Evolutionary conservation across 2,329 filamentous ascomycete genomes (phyloP), one percentile per base, ranked within the genome.

Genomic region (Trichoderma simmonsii): DNA sequence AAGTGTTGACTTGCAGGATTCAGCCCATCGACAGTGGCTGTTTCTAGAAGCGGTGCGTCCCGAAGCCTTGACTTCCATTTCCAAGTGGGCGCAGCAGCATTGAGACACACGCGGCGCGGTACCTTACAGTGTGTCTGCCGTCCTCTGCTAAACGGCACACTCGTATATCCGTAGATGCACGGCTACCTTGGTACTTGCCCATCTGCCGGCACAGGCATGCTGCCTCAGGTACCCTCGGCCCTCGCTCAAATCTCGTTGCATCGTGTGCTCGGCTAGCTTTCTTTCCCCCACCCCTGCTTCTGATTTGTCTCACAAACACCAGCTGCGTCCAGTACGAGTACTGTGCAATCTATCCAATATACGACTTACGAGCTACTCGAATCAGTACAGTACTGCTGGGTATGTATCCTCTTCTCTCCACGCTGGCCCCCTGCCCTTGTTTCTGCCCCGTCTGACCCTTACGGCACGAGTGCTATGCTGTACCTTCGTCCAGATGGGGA

Each of bases 41-140:
- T 68, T 68, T 68, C 65, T 68, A 68, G 65, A 68, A 68, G 65
- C 65, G 65, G 65, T 68, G 65, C 65, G 65, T 68, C 65, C 65
- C 65, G 65, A 68, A 60, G 56, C 54, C 65, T 32, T 26, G 32
- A 15, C 65, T 68, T 60, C 65, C 65, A 54, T 67, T 54, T 54
- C 43, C 12, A 66, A 54, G 43, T 66, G 63, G 63, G 63, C 63
- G 64, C 51, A 67, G 28, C 64, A 36, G 21, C 51, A 30, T 34
- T 60, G 57, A 60, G 57, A 60, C 57, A 60, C 57, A 60, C 57
- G n/a, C 57, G n/a, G 28, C 30, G 57, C 18, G 28, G 59, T 62
- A 62, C 32, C 59, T 62, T 62, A 36, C 57, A 60, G 57, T 34
- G 28, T 48, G 43, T 30, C 15, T 59, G 28, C 56, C 24, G 8